Percentiles rank a stretch among this genome's conserved stretches.
Conservation (phyloP, 2,329 filamentous ascomycete species). For the Paecilomyces sp. region DNA sequence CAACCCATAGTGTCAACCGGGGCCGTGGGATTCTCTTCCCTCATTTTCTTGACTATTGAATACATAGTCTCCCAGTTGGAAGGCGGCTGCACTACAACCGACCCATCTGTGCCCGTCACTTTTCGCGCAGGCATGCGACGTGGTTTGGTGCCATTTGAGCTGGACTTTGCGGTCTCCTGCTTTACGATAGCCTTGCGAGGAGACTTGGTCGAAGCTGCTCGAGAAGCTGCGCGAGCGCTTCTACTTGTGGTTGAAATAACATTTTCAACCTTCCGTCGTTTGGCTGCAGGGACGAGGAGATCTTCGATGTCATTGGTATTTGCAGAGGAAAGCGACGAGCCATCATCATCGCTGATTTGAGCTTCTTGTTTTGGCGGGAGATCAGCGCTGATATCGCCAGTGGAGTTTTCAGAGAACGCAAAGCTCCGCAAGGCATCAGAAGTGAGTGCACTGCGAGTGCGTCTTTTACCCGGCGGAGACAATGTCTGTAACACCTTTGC, state of each 20-base stretch:
- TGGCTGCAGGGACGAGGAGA: constrained; percentile 29
- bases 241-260: constrained; percentile 17
- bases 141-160: constrained; percentile 21
- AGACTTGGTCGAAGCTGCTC: constrained; percentile 10
- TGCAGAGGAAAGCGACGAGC: constrained; percentile 27
- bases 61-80: constrained; percentile 82
- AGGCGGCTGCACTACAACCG: constrained; percentile 49
- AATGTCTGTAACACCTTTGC: constrained; percentile 47
- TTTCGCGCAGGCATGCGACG: constrained; percentile 35
- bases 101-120: constrained; percentile 30
- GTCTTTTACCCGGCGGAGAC: constrained; percentile 37
- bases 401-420: constrained; percentile 13
- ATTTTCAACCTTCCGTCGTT: constrained; percentile 44
- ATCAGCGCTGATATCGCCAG: constrained; percentile 8
- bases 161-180: constrained; percentile 13
- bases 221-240: constrained; percentile 9
- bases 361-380: constrained; percentile 21
- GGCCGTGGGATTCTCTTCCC: constrained; percentile 57
- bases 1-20: constrained; percentile 98
- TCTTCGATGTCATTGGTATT: constrained; percentile 54
- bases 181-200: constrained; percentile 19
- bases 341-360: constrained; percentile 17
- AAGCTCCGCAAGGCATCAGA: constrained; percentile 20
- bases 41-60: constrained; percentile 69
- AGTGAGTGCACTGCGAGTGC: constrained; percentile 32